Evolutionary conservation across 371 early-diverging fungal species (phyloP).

Genomic region (Syncephalastrum racemosum): DNA sequence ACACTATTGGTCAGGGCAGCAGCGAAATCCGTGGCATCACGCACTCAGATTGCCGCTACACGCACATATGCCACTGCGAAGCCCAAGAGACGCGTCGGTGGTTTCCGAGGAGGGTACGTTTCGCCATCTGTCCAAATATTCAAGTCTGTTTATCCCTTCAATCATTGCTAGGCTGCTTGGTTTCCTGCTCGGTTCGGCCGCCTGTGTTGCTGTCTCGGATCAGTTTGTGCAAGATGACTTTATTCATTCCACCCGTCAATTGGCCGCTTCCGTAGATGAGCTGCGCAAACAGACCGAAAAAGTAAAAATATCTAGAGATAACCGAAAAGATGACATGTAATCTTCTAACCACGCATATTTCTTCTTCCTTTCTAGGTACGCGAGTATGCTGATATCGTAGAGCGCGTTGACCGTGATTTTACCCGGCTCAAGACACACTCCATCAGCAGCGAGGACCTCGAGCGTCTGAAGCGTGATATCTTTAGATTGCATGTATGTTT

Average conservation of each 20-base stretch:
- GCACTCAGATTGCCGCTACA: too few relatives aligned
- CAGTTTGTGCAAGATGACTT: slow-evolving; percentile 19
- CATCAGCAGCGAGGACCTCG: slow-evolving; percentile 13
- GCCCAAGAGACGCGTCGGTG: too few relatives aligned
- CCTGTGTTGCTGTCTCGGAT: slow-evolving; percentile 17
- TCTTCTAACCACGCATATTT: too few relatives aligned
- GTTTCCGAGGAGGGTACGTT: too few relatives aligned
- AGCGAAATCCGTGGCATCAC: too few relatives aligned
- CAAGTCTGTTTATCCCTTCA: too few relatives aligned
- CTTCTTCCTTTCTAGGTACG: slow-evolving; percentile 3
- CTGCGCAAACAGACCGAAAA: slow-evolving; percentile 17
- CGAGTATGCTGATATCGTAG: slow-evolving; percentile 18
- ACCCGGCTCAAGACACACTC: slow-evolving; percentile 6
- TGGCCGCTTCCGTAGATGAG: slow-evolving; percentile 20
- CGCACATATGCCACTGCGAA: too few relatives aligned
- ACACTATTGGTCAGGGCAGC: too few relatives aligned
- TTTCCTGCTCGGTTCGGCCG: slow-evolving; percentile 16
- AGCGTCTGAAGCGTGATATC: slow-evolving; percentile 13
- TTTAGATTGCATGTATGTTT: slow-evolving; percentile 18
- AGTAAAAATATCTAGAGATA: not conserved
- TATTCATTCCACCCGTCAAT: slow-evolving; percentile 20
- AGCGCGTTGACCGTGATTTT: slow-evolving; percentile 18
- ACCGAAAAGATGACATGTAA: not conserved
- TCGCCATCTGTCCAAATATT: too few relatives aligned
- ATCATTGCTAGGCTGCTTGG: slow-evolving; percentile 11